Conservation (phyloP, 2,329 filamentous ascomycete species). For the Ophiobolus disseminans region DNA sequence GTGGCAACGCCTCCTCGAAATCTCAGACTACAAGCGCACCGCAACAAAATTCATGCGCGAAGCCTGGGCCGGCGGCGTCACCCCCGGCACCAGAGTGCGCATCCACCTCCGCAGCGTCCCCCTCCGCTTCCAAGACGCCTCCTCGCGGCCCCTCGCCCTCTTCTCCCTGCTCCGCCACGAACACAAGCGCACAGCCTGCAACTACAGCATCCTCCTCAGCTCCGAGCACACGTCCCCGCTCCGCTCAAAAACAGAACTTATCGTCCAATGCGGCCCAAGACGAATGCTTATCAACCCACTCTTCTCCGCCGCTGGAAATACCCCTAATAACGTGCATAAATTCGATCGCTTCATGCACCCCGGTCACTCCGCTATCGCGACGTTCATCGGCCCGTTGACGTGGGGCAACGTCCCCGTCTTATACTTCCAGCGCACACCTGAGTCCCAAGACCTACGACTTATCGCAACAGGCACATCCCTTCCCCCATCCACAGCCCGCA, state of each 20-base stretch:
- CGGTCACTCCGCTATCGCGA: conserved; percentile 85
- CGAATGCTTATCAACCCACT: conserved; percentile 88
- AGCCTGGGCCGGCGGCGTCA: conserved; percentile 85
- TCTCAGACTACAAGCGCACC: conserved; percentile 88
- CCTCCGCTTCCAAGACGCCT: conserved; percentile 59
- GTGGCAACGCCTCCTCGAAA: conserved; percentile 83
- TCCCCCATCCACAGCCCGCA: conserved; percentile 73
- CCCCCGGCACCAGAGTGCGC: conserved; percentile 81
- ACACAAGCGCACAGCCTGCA: conserved; percentile 85
- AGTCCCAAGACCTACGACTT: conserved; percentile 64
- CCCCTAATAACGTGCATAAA: conserved; percentile 96
- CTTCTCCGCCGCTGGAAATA: conserved; percentile 87
- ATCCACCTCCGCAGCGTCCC: conserved; percentile 73
- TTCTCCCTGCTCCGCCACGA: conserved; percentile 93
- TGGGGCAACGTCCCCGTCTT: conserved; percentile 93
- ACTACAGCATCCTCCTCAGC: conserved; percentile 86
- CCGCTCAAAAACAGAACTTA: conserved; percentile 89
- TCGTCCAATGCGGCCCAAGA: conserved; percentile 89
- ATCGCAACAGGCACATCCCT: conserved; percentile 88
- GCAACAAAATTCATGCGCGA: conserved; percentile 80
- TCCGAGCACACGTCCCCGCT: conserved; percentile 77
- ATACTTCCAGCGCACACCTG: conserved; percentile 74
- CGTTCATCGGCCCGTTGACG: conserved; percentile 86
- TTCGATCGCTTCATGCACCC: conserved; percentile 92
- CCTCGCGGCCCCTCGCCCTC: conserved; percentile 70